Evolutionary conservation across 1,139 yeast genomes (phyloP), one percentile per base, ranked within the genome.

Genomic region (Yamadazyma triangularis): DNA sequence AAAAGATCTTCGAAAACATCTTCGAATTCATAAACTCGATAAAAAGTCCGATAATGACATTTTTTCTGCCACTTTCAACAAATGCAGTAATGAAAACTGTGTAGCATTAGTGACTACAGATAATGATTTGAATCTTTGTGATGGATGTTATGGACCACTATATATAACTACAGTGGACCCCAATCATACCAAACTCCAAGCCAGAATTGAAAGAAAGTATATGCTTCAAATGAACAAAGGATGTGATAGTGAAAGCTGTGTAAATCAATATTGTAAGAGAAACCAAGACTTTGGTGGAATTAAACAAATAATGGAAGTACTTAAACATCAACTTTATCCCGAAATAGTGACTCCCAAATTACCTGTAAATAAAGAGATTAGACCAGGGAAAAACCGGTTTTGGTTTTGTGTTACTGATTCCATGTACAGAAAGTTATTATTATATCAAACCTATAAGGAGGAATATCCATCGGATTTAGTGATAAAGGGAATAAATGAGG

Each of bases 191-290:
- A 74, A 73, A 42, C 57, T 84, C 9, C 64, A 57, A 36, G 50
- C 60, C 14, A 58, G 89, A 26, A 50, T 83, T 3, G 91, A 83
- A 41, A 58, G 94, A 30, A 63, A 70, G 34, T 83, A 83, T 47
- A 71, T 81, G 48, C 55, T 83, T 24, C 93, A 83, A 46, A 51
- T 83, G 35, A 68, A 79, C 14, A 64, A 70, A 38, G 93, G 94
- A 0, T 83, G 94, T 52, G 81, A 80, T 0, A 31, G 32, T 32
- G 24, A 53, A 1, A 70, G 76, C 70, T 83, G 94, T 50, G 58
- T 56, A 27, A 84, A 84, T 50, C 35, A 34, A 14, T 64, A 66
- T 36, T 81, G 91, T 45, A 53, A 48, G 18, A 37, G 46, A 27
- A 32, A 44, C 20, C 30, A 23, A 51, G 41, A 29, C 35, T 65